phyloP scores from a whole-genome alignment of 1,284 basidiomycete genomes.

The Cutaneotrichosporon arboriforme region DNA sequence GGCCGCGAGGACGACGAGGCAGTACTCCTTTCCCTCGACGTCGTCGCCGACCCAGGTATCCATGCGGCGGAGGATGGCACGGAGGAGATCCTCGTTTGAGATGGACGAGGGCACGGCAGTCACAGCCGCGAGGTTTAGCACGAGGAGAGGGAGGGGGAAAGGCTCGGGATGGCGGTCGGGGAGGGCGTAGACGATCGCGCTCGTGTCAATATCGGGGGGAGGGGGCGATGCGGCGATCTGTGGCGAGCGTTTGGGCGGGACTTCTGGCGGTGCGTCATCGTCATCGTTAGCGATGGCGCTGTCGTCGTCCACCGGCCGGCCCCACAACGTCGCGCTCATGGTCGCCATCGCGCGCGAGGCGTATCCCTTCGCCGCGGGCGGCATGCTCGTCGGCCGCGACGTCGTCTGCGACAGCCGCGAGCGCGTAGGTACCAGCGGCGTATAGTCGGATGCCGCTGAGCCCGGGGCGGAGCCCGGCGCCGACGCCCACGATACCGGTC shows the following conservation, averaged over 20 bases:
- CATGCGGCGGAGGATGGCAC: slow-evolving; percentile 22
- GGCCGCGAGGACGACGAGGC: slow-evolving; percentile 35
- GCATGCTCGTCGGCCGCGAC: neutral
- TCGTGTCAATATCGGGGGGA: slow-evolving; percentile 5
- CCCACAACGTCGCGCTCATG: neutral
- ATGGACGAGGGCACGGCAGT: slow-evolving; percentile 16
- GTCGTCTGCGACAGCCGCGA: too few relatives aligned
- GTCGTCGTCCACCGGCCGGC: neutral
- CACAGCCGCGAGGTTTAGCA: slow-evolving; percentile 26
- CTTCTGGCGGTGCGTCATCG: neutral
- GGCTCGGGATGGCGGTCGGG: slow-evolving; percentile 16
- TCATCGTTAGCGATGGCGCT: neutral
- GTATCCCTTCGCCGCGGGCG: neutral
- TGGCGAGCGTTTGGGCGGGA: neutral
- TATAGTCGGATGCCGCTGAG: neutral
- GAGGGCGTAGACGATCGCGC: slow-evolving; percentile 12
- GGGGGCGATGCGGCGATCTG: too few relatives aligned
- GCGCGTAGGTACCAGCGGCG: too few relatives aligned
- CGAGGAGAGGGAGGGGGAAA: slow-evolving; percentile 23
- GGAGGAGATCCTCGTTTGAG: slow-evolving; percentile 29
- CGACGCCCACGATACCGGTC: neutral
- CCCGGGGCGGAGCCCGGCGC: neutral
- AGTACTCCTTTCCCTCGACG: slow-evolving; percentile 28
- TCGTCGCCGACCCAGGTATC: slow-evolving; percentile 41
- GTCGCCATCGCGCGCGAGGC: too few relatives aligned